Percentiles rank a stretch among this genome's conserved stretches.
Evolutionary conservation across 176 grass and related monocot species (phyloP).

Genomic region (Lolium perenne): DNA sequence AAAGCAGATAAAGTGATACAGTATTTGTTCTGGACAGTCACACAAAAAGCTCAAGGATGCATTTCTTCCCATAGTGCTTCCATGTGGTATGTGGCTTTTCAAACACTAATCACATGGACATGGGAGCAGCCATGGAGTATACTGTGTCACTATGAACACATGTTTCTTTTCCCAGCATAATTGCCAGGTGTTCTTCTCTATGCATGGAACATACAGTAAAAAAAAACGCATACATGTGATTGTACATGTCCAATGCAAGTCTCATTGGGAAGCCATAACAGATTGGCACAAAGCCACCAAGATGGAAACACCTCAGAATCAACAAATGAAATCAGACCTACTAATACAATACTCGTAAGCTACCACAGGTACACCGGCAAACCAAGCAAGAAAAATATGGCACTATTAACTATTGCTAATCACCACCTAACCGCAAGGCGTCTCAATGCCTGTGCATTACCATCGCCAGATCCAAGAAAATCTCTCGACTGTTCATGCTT

Average conservation of each 20-base stretch:
- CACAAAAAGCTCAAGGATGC: not conserved
- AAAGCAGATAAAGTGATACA: too few relatives aligned
- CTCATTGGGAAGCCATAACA: not conserved
- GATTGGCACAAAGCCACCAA: not conserved
- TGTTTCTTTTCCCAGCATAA: not conserved
- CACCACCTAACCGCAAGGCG: not conserved
- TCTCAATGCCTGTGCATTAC: not conserved
- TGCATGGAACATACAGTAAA: not conserved
- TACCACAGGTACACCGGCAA: conserved; percentile 39
- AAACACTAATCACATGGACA: not conserved
- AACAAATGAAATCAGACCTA: conserved; percentile 57
- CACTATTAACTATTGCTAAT: conserved; percentile 43
- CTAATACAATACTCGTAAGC: conserved; percentile 43
- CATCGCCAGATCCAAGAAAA: not conserved
- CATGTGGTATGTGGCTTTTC: conserved; percentile 14
- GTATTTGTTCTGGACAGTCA: not conserved
- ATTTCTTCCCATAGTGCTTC: not conserved
- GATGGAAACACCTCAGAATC: conserved; percentile 11
- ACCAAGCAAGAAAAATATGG: conserved; percentile 19
- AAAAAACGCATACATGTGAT: not conserved
- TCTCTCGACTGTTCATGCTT: not conserved
- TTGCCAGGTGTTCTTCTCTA: too few relatives aligned
- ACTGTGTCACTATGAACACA: not conserved
- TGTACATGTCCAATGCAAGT: conserved; percentile 6
- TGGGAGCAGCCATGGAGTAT: not conserved